These are phyloP conservation scores for Colletotrichum lentis DNA, from an alignment of 2,329 filamentous ascomycete genomes.

Conservation along the genomic window DNA sequence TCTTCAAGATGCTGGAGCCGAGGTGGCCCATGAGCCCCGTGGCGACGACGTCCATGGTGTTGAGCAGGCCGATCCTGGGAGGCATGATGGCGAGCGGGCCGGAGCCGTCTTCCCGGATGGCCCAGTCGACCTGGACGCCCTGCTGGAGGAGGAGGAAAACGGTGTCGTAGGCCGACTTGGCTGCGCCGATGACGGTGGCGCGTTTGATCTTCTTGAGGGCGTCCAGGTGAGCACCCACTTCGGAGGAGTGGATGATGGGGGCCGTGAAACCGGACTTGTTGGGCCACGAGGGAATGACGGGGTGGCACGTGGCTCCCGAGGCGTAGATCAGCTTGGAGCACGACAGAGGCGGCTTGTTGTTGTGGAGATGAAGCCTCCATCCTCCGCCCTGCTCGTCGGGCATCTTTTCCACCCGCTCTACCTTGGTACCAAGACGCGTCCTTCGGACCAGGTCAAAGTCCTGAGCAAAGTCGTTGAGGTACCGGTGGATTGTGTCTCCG, in stretches of 20 bases:
- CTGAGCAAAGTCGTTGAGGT: no score
- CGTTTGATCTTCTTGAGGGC: background rate
- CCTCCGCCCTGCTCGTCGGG: no score
- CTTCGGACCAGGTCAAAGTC: no score
- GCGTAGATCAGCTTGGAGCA: constrained; percentile 42
- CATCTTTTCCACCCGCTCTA: no score
- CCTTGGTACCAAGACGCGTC: no score
- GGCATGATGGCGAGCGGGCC: constrained; percentile 47
- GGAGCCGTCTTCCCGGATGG: constrained; percentile 45
- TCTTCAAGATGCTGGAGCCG: no score
- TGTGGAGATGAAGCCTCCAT: no score
- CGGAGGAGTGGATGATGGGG: constrained; percentile 44
- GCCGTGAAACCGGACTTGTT: constrained; percentile 38
- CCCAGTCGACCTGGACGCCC: constrained; percentile 47
- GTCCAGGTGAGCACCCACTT: constrained; percentile 38
- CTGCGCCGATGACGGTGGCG: constrained; percentile 45
- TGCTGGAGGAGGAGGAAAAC: constrained; percentile 45
- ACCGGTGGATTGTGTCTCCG: no score
- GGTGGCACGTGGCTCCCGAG: constrained; percentile 40
- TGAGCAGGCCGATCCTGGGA: no score
- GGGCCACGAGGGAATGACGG: constrained; percentile 41
- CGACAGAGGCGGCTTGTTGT: no score
- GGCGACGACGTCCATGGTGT: no score
- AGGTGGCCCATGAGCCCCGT: no score
- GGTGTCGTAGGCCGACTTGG: constrained; percentile 48